Evolutionary conservation across 352 stramenopile genomes (phyloP), one percentile per base, ranked within the genome.

Genomic region (Phytophthora pini): DNA sequence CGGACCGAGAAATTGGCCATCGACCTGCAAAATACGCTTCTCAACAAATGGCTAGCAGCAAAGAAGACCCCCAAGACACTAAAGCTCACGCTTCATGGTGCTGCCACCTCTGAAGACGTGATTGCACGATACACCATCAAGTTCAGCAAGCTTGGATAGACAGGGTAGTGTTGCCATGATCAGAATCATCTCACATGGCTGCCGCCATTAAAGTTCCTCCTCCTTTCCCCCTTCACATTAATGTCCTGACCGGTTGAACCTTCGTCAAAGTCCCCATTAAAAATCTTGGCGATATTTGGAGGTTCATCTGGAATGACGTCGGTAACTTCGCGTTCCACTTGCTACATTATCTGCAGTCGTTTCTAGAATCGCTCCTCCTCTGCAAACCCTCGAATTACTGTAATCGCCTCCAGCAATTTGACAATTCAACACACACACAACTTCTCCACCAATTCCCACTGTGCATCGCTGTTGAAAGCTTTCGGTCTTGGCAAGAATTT

Each of bases 11-110:
- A 41, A 20, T 17, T 41, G 36, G 12, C 36, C 36, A 41, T 15
- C 4, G n/a, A 46, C 40, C 6, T 46, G 5, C 15, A 46, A 15
- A 77, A 80, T 50, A 64, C 74, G 45, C 77, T 65, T n/a, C 61
- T 69, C 40, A 80, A 82, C 55, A 40, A 62, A 31, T 76, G 54
- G 43, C 5, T 48, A 1, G 41, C 8, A 13, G 20, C 7, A 9
- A 31, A 38, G 15, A 26, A 46, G 17, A 46, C n/a, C 5, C 11
- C 40, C 5, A 15, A 22, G 9, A 7, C 3, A 7, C 3, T 34
- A 34, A 34, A 34, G 7, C 29, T 34, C 1, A 34, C 9, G 29
- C 29, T 34, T 34, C 29, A 34, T 7, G 29, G 29, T 9, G 6
- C 9, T 1, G n/a, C 11, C 7, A 12, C 26, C 7, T 46, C 40